These are phyloP conservation scores for Eimeria zaria DNA, from an alignment of 169 alveolate species.

Conservation along the genomic window DNA sequence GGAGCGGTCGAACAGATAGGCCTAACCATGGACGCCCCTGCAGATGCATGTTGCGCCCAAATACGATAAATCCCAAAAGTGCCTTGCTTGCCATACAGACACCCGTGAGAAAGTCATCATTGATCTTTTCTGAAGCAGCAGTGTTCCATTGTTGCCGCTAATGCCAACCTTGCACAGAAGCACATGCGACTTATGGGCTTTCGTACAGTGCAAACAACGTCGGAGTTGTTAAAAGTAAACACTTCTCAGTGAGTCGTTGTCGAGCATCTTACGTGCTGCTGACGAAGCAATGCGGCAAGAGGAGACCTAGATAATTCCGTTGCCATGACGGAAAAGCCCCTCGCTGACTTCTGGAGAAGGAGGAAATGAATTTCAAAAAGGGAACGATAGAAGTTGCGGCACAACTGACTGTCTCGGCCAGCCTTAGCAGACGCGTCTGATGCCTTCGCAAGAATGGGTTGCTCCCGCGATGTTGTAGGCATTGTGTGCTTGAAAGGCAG, in stretches of 20 bases:
- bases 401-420: conserved; percentile 28
- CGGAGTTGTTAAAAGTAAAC: background rate
- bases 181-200: background rate
- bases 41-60: background rate
- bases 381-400: conserved; percentile 21
- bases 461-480: background rate
- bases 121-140: background rate
- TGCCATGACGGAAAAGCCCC: conserved; percentile 43
- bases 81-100: background rate
- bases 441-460: background rate
- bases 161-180: background rate
- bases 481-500: background rate
- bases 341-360: conserved; percentile 33
- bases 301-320: conserved; percentile 35
- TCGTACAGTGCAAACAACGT: background rate
- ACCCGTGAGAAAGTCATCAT: background rate
- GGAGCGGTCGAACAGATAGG: conserved; percentile 54
- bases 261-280: conserved; percentile 20
- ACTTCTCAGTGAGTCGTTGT: background rate
- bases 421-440: background rate
- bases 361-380: conserved; percentile 38
- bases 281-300: conserved; percentile 62
- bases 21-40: conserved; percentile 76
- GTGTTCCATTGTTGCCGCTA: background rate
- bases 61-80: no score